Base-by-base conservation (phyloP, 2,329 filamentous ascomycete species). In the Trichoderma brevicompactum region DNA sequence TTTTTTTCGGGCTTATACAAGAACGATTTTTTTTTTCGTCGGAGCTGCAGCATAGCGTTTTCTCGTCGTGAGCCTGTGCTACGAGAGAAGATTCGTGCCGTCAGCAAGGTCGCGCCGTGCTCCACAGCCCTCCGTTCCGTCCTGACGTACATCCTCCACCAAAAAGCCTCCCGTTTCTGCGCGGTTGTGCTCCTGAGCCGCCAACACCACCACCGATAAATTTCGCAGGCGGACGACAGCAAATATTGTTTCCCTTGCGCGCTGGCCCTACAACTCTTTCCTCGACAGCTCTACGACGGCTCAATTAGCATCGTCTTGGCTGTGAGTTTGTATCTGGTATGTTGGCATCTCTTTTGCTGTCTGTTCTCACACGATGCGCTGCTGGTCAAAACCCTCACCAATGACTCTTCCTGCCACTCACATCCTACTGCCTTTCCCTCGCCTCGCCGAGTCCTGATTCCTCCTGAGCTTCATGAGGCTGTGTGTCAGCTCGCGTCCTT, bases 101-200 rank as follows among this genome's bases (percentile, higher is more conserved):
- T 65, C 64, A 65, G 64, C 62, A 60, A 49, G 38, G 34, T 65
- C 64, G 56, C 56, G 64, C 64, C 64, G 64, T 65, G 49, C 64
- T 65, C 64, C 64, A 65, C 59, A 58, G 60, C 58, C 55, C 54
- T 64, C 65, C 59, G 65, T 62, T 58, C 65, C 65, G 59, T 60
- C 65, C 60, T 66, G 65, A 66, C 65, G 65, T 66, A 66, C 48
- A 38, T 64, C 65, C 61, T 66, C 65, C 65, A 58, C 65, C 65
- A 55, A 63, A 63, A 53, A 59, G 55, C 58, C 65, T 59, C 58
- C 65, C 65, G 65, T 66, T 61, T 66, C 53, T 32, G 53, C 44
- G 52, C 52, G 61, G 40, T 61, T 60, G 48, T 44, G 58, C 49
- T 66, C 46, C 59, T 63, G 32, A 63, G 65, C 65, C 65, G 52